A percentile compares a stretch with the other conserved stretches of the same genome.
Conservation (phyloP, 352 stramenopile genomes). For the Blastocystis sp. region DNA sequence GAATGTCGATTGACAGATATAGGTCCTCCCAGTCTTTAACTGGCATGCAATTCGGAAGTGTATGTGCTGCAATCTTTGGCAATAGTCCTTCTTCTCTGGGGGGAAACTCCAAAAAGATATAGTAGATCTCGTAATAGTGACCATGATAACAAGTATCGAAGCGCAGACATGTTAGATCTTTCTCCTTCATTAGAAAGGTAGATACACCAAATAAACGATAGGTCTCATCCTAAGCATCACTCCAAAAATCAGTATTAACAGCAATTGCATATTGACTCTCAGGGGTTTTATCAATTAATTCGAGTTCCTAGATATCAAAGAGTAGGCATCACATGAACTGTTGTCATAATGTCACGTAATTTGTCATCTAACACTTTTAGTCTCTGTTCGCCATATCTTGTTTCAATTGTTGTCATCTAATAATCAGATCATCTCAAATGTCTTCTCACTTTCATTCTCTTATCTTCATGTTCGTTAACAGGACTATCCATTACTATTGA, state of each 20-base stretch:
- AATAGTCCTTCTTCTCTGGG: background rate
- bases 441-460: background rate
- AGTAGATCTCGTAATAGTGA: slow-evolving; percentile 48
- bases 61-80: slow-evolving; percentile 29
- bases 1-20: background rate
- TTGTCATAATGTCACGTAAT: background rate
- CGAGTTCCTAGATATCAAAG: slow-evolving; percentile 35
- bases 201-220: slow-evolving; percentile 55
- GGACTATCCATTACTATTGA: no score
- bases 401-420: slow-evolving; percentile 26
- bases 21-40: background rate
- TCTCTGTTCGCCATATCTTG: background rate
- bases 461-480: slow-evolving; percentile 6
- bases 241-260: background rate
- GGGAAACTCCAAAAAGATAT: slow-evolving; percentile 3
- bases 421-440: background rate
- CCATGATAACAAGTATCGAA: slow-evolving; percentile 62
- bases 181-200: slow-evolving; percentile 12
- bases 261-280: background rate
- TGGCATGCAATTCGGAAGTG: slow-evolving; percentile 11
- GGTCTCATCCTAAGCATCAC: slow-evolving; percentile 6
- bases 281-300: background rate
- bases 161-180: slow-evolving; percentile 10
- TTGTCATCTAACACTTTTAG: slow-evolving; percentile 18
- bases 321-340: background rate